Base-by-base conservation (phyloP, 176 grass and related monocot species). In the Musa schizocarpa region DNA sequence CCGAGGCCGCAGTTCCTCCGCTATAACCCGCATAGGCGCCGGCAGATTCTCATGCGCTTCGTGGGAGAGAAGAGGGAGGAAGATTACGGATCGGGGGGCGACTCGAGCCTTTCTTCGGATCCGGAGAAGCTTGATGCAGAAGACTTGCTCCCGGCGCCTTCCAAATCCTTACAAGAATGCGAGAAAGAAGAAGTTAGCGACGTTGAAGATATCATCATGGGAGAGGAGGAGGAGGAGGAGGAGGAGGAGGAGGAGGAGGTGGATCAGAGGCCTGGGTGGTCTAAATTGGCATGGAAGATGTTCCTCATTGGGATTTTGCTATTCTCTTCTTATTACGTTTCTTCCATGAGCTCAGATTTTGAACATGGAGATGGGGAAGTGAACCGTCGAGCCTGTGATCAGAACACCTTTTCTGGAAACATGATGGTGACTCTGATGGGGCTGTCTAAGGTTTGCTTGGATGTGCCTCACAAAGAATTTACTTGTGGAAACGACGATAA, bases 1-100 rank as follows among this genome's bases (percentile, higher is more conserved):
- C 87, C 85, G 23, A 86, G 93, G 69, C 93, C 89, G 5, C 78
- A 84, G 14, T 96, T 92, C 83, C 83, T 90, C 74, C 78, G 89
- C 23, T 96, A 90, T 79, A 76, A 96, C 65, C 92, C 89, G 2
- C 84, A 89, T 56, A 49, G 83, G 71, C 77, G 81, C 73, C 78
- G 68, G 68, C 78, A 96, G 79, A 92, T 84, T 76, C 83, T 88
- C 26, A 80, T 72, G 34, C 78, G 81, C 7, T 50, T 92, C n/a
- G 83, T 79, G 20, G 65, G 77, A 74, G 78, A 71, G 71, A 76
- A 53, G 56, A 53, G 71, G 20, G 79, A 62, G 50, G 85, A 86
- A 65, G 10, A 55, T 23, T 14, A 61, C 9, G 73, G 17, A 61
- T 61, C 6, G 13, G 4, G 73, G 4, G 19, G 17, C 23, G 14